Percentiles rank a stretch among this genome's conserved stretches.
Conservation (phyloP, 768 basidiomycete genomes). For the Rhodosporidiobolus odoratus region DNA sequence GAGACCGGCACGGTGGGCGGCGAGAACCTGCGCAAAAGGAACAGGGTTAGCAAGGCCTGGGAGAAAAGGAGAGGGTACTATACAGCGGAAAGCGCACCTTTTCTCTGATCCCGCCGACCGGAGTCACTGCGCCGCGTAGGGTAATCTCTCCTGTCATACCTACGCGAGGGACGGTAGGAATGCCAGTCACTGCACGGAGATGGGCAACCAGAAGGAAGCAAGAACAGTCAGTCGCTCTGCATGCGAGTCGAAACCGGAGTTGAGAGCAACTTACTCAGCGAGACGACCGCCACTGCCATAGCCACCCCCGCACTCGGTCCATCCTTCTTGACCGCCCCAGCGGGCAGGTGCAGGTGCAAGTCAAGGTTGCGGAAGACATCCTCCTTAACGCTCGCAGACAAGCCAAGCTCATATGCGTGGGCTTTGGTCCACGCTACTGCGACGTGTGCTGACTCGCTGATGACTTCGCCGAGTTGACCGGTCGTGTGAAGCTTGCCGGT, state of each 20-base stretch:
- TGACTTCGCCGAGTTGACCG: slow-evolving; percentile 80
- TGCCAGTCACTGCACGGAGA: slow-evolving; percentile 16
- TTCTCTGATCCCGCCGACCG: slow-evolving; percentile 48
- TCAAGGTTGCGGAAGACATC: slow-evolving; percentile 65
- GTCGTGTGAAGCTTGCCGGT: slow-evolving; percentile 68
- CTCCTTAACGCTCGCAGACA: slow-evolving; percentile 34
- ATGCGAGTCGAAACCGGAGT: slow-evolving; percentile 65
- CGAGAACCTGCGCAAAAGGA: slow-evolving; percentile 56
- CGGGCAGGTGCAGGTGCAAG: slow-evolving; percentile 75
- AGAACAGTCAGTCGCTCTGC: slow-evolving; percentile 47
- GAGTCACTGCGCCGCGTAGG: slow-evolving; percentile 69
- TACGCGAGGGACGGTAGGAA: slow-evolving; percentile 4
- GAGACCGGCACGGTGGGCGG: slow-evolving; percentile 79
- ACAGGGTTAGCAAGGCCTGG: background rate
- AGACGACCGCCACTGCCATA: slow-evolving; percentile 83
- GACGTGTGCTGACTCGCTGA: slow-evolving; percentile 76
- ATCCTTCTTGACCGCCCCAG: slow-evolving; percentile 88
- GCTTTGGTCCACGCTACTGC: slow-evolving; percentile 85
- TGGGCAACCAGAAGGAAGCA: too few relatives aligned
- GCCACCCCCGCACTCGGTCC: slow-evolving; percentile 86
- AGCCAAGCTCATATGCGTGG: slow-evolving; percentile 50
- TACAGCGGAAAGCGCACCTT: slow-evolving; percentile 20
- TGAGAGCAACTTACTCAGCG: slow-evolving; percentile 56
- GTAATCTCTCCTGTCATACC: slow-evolving; percentile 96
- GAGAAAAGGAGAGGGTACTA: background rate